Conservation (phyloP, 768 basidiomycete species). For the Boletus bicolor region DNA sequence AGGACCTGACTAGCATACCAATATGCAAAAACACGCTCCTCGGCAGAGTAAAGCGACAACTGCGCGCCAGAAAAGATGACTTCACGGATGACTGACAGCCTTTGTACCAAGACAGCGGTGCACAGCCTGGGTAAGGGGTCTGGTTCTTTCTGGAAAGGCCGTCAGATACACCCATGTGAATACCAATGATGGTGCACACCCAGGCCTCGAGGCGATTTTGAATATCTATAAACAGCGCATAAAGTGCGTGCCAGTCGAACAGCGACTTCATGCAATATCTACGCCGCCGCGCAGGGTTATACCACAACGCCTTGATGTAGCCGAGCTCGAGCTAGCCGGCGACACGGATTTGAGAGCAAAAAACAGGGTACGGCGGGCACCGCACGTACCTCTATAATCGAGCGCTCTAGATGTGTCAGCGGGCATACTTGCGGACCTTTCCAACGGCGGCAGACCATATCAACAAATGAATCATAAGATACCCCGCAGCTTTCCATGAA, state of each 20-base stretch:
- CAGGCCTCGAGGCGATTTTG: conserved; percentile 14
- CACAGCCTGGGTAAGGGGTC: conserved; percentile 29
- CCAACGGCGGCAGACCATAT: conserved; percentile 40
- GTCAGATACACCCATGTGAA: conserved; percentile 1
- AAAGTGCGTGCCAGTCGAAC: conserved; percentile 63
- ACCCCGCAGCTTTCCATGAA: conserved; percentile 61
- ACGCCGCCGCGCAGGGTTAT: conserved; percentile 64
- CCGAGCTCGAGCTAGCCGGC: conserved; percentile 50
- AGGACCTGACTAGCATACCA: conserved; percentile 65
- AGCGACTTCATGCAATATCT: conserved; percentile 62
- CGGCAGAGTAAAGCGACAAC: conserved; percentile 63
- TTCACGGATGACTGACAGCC: conserved; percentile 60
- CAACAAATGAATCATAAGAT: conserved; percentile 45
- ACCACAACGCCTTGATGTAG: conserved; percentile 60
- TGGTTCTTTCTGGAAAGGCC: conserved; percentile 14
- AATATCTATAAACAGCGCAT: conserved; percentile 41
- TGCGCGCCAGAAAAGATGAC: conserved; percentile 75
- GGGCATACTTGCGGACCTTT: conserved; percentile 34
- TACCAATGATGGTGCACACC: conserved; percentile 2
- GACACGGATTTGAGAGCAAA: background rate
- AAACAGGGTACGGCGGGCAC: background rate
- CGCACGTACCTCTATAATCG: conserved; percentile 34
- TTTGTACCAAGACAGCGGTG: conserved; percentile 49
- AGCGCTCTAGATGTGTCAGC: conserved; percentile 40
- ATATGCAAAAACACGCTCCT: conserved; percentile 73